Percentiles rank a stretch among this genome's conserved stretches.
Evolutionary conservation across 352 stramenopile species (phyloP).

Genomic region (Phytophthora palmivora): DNA sequence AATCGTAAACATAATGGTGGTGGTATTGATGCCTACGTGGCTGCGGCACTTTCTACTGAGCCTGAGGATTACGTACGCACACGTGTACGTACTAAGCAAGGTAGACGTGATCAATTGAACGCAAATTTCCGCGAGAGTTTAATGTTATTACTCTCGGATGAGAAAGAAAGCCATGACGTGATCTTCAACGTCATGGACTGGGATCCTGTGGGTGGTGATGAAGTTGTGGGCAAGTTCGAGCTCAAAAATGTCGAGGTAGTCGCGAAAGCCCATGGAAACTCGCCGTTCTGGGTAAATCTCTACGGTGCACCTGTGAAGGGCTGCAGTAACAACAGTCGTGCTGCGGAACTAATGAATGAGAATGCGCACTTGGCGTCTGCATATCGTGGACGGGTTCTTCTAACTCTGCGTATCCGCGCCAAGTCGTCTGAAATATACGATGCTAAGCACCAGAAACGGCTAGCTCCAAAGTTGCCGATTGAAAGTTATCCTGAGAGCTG

Average conservation of each 20-base stretch:
- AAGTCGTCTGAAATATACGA: slow-evolving; percentile 73
- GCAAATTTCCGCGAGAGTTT: slow-evolving; percentile 74
- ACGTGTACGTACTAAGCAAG: slow-evolving; percentile 71
- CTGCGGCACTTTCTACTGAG: slow-evolving; percentile 37
- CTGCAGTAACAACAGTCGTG: slow-evolving; percentile 47
- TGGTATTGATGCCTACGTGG: slow-evolving; percentile 77
- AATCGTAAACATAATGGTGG: slow-evolving; percentile 53
- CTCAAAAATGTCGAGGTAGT: slow-evolving; percentile 48
- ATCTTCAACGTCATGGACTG: slow-evolving; percentile 74
- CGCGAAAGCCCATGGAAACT: slow-evolving; percentile 33
- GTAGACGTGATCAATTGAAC: slow-evolving; percentile 63
- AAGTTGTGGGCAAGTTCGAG: slow-evolving; percentile 64
- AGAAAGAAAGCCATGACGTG: slow-evolving; percentile 28
- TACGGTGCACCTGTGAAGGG: slow-evolving; percentile 71
- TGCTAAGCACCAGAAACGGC: slow-evolving; percentile 72
- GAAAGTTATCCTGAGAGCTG: slow-evolving; percentile 56
- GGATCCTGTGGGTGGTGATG: slow-evolving; percentile 69
- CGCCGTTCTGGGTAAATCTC: slow-evolving; percentile 78
- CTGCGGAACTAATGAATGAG: slow-evolving; percentile 67
- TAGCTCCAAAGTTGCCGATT: slow-evolving; percentile 54
- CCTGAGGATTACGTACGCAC: slow-evolving; percentile 60
- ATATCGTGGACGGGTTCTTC: slow-evolving; percentile 81
- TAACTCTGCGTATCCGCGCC: slow-evolving; percentile 59
- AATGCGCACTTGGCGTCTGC: slow-evolving; percentile 62
- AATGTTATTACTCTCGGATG: slow-evolving; percentile 53